A percentile compares a stretch with the other conserved stretches of the same genome.
Conservation (phyloP, 2,329 filamentous ascomycete species). For the Aspergillus sp. region DNA sequence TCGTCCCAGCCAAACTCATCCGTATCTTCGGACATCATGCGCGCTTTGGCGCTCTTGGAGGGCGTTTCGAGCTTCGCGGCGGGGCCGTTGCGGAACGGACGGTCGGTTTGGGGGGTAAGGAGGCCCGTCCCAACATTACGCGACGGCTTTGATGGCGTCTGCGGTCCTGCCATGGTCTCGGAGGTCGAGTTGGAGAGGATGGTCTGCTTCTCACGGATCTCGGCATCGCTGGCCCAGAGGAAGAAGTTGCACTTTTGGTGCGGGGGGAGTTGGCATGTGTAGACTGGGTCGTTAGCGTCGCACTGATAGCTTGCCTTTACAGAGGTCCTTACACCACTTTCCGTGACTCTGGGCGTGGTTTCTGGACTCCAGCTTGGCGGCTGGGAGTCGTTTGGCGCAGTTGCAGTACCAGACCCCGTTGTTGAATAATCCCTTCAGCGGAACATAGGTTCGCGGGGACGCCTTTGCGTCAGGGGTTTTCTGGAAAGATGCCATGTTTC, state of each 20-base stretch:
- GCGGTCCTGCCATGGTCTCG: slow-evolving; percentile 34
- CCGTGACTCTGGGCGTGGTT: slow-evolving; percentile 58
- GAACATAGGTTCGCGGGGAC: slow-evolving; percentile 21
- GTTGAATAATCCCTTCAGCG: slow-evolving; percentile 38
- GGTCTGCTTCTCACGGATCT: slow-evolving; percentile 49
- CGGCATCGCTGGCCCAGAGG: slow-evolving; percentile 59
- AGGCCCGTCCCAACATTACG: slow-evolving; percentile 20
- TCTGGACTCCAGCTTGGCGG: slow-evolving; percentile 55
- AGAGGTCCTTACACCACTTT: slow-evolving; percentile 45
- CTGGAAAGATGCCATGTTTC: slow-evolving; percentile 24
- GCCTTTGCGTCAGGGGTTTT: slow-evolving; percentile 7
- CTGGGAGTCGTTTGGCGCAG: slow-evolving; percentile 53
- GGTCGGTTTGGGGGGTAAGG: slow-evolving; percentile 34
- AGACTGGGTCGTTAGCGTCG: slow-evolving; percentile 41
- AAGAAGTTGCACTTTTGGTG: slow-evolving; percentile 57
- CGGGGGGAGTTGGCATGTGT: slow-evolving; percentile 54
- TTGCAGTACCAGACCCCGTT: slow-evolving; percentile 54
- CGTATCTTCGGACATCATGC: slow-evolving; percentile 32
- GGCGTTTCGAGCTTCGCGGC: slow-evolving; percentile 12
- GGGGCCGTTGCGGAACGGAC: slow-evolving; percentile 2
- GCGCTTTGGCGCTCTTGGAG: slow-evolving; percentile 26
- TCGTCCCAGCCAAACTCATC: slow-evolving; percentile 39
- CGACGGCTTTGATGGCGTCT: slow-evolving; percentile 22
- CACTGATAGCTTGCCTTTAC: not conserved
- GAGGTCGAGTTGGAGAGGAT: slow-evolving; percentile 50